Evolutionary conservation across 352 stramenopile genomes (phyloP), one percentile per base, ranked within the genome.

Genomic region (Pythium graminicola): DNA sequence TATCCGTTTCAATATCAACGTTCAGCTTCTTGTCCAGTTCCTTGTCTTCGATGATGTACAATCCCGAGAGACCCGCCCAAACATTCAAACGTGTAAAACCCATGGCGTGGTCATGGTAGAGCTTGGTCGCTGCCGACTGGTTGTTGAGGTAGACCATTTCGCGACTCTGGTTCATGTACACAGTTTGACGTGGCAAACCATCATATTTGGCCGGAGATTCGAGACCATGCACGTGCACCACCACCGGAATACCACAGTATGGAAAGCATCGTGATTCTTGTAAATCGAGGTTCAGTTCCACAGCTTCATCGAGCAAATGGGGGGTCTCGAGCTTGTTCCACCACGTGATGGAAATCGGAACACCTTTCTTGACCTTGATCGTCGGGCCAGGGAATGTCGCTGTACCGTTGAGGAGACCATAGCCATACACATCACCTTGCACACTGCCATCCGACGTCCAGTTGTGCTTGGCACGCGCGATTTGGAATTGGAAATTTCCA

Each of bases 61-160:
- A 24, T 6, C 77, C 78, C 22, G 69, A 63, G 45, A 86, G 71
- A 26, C 78, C 78, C 0, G 75, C 51, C 78, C 78, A 89, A 11
- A 67, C 66, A 38, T 85, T 89, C 16, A 89, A 57, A 7, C 77
- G 72, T 13, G 77, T 82, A 19, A 89, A 65, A 0, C 77, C 75
- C 23, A 79, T 81, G 14, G 75, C 71, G 54, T 89, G 77, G 61
- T 89, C 75, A 55, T 88, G 77, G 59, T 88, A 88, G 14, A 88
- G 46, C 57, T 86, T 86, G 36, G 77, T 86, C 4, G 72, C 58
- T 3, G 69, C 66, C 36, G 77, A 84, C 64, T 86, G 77, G 54
- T 78, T 84, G 75, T 88, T 88, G 24, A 76, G 54, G 61, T 88
- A 86, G 2, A 67, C 47, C 39, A 73, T 70, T n/a, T 64, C 63